Percentiles rank a stretch among this genome's conserved stretches.
phyloP scores from a whole-genome alignment of 2,329 filamentous ascomycete genomes.

The Ilyonectria sp. region DNA sequence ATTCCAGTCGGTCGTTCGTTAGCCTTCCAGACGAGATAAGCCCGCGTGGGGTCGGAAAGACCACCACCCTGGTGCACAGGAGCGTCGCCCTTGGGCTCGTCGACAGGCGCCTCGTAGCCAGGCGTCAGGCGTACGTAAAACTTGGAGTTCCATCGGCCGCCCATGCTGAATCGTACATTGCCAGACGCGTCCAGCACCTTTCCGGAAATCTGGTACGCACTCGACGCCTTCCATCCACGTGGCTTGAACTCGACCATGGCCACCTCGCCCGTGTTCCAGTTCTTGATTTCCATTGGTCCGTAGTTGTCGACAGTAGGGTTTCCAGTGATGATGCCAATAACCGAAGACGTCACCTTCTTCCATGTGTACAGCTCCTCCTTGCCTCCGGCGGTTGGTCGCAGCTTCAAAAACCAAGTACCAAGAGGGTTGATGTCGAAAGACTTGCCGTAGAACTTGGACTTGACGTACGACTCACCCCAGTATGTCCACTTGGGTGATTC shows the following conservation, averaged over 20 bases:
- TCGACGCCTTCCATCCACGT: constrained; percentile 94
- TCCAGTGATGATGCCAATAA: constrained; percentile 98
- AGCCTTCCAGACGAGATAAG: constrained; percentile 94
- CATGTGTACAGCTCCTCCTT: constrained; percentile 94
- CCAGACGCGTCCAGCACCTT: constrained; percentile 86
- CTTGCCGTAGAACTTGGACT: constrained; percentile 97
- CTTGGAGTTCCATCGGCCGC: constrained; percentile 97
- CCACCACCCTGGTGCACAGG: constrained; percentile 66
- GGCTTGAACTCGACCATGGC: constrained; percentile 93
- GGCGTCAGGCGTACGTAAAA: constrained; percentile 95
- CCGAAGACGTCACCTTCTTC: constrained; percentile 98
- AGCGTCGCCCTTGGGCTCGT: constrained; percentile 63
- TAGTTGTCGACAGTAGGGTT: constrained; percentile 99
- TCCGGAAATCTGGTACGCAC: constrained; percentile 89
- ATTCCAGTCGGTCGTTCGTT: constrained; percentile 85
- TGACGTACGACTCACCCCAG: constrained; percentile 95
- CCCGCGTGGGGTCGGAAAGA: constrained; percentile 78
- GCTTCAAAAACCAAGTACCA: constrained; percentile 94
- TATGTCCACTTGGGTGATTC: constrained; percentile 97
- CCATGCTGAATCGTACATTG: constrained; percentile 89
- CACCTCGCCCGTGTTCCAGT: constrained; percentile 95
- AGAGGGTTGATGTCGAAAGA: constrained; percentile 97
- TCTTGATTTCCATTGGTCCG: constrained; percentile 96
- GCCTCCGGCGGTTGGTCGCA: constrained; percentile 82
- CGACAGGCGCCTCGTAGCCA: constrained; percentile 84